Conservation (phyloP, 2,329 filamentous ascomycete genomes). For the Epichloe aotearoae region DNA sequence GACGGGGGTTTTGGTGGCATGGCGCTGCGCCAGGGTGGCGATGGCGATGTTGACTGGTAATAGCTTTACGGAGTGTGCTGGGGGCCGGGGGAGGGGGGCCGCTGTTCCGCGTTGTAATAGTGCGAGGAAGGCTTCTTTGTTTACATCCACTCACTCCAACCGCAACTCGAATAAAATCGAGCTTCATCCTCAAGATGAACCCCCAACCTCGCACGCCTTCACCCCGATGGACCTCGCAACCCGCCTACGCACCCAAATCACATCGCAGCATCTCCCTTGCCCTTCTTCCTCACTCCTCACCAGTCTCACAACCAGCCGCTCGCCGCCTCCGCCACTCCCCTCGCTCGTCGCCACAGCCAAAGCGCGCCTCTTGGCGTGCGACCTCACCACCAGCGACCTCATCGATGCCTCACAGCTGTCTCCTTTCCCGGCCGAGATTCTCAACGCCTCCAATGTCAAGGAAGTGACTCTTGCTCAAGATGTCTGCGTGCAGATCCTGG, state of each 20-base stretch:
- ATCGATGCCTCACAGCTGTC: constrained; percentile 28
- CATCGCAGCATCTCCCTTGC: constrained; percentile 39
- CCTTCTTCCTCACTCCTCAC: constrained; percentile 47
- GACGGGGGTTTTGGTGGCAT: too few species aligned
- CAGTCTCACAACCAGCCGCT: constrained; percentile 43
- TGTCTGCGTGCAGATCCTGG: constrained; percentile 68
- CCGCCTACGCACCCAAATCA: constrained; percentile 28
- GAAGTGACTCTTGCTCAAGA: constrained; percentile 46
- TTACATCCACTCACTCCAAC: too few species aligned
- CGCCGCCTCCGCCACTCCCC: constrained; percentile 46
- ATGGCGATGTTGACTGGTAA: too few species aligned
- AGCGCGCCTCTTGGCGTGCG: constrained; percentile 64
- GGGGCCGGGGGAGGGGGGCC: too few species aligned
- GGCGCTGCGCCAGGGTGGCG: too few species aligned
- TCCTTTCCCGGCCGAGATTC: constrained; percentile 41
- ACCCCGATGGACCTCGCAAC: constrained; percentile 11
- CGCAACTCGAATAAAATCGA: too few species aligned
- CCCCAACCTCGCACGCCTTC: too few species aligned
- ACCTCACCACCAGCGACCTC: constrained; percentile 47
- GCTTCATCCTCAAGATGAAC: too few species aligned
- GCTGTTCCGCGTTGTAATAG: too few species aligned
- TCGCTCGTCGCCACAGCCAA: constrained; percentile 68
- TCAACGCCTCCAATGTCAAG: constrained; percentile 35
- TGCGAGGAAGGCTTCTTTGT: too few species aligned
- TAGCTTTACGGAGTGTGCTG: too few species aligned